phyloP scores from a whole-genome alignment of 352 stramenopile species.

The Pythium periplocum region DNA sequence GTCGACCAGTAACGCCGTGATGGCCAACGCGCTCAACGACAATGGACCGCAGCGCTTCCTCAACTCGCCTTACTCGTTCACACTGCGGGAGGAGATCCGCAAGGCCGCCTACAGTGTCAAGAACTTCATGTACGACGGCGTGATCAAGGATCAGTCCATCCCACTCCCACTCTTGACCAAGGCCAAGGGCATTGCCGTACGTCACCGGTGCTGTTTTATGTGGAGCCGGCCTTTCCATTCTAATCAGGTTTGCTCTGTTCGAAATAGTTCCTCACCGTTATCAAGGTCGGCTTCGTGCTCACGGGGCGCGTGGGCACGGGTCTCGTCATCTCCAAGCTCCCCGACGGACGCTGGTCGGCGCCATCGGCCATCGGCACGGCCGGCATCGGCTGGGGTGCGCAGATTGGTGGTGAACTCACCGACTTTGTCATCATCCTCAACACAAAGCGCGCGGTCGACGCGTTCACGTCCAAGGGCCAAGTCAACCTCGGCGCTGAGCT shows the following conservation, averaged over 20 bases:
- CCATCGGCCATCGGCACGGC: slow-evolving; percentile 92
- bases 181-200: slow-evolving; percentile 86
- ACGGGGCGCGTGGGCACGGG: slow-evolving; percentile 87
- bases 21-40: slow-evolving; percentile 64
- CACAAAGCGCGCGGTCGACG: slow-evolving; percentile 80
- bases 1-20: slow-evolving; percentile 79
- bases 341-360: slow-evolving; percentile 93
- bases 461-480: slow-evolving; percentile 80
- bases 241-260: neutral
- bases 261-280: slow-evolving; percentile 85
- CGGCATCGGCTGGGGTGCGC: slow-evolving; percentile 85
- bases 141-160: slow-evolving; percentile 90
- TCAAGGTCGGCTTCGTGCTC: slow-evolving; percentile 89
- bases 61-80: slow-evolving; percentile 86
- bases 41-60: slow-evolving; percentile 64
- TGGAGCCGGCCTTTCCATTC: no score
- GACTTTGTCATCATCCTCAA: slow-evolving; percentile 95
- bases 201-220: slow-evolving; percentile 3
- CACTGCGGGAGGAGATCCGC: slow-evolving; percentile 88
- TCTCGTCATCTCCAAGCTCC: slow-evolving; percentile 89
- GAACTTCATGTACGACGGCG: slow-evolving; percentile 87
- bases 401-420: slow-evolving; percentile 91
- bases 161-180: slow-evolving; percentile 82
- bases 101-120: slow-evolving; percentile 92
- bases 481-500: slow-evolving; percentile 90